Evolutionary conservation across 257 asterid species (phyloP).

Genomic region (Solanum pimpinellifolium): DNA sequence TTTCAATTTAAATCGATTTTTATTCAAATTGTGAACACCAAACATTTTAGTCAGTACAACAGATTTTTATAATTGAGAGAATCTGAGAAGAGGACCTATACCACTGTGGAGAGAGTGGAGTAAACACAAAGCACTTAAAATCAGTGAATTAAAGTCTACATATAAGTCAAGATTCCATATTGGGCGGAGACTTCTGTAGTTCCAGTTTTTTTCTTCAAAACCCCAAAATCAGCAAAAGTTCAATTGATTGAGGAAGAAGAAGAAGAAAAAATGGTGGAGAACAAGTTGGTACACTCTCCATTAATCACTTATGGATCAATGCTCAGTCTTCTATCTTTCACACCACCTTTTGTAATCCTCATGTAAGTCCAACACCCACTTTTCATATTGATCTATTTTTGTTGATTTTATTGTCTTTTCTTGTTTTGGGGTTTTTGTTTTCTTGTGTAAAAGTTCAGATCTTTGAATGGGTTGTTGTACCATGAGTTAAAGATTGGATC

Average conservation of each 20-base stretch:
- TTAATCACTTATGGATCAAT: constrained; percentile 65
- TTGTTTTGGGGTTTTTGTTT: background rate
- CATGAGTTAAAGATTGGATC: background rate
- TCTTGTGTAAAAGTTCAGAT: background rate
- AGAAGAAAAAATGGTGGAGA: constrained; percentile 36
- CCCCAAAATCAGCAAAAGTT: background rate
- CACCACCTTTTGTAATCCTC: constrained; percentile 93
- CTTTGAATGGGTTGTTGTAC: background rate
- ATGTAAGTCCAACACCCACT: constrained; percentile 34
- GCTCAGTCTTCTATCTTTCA: constrained; percentile 63
- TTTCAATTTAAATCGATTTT: no score
- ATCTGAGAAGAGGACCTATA: background rate
- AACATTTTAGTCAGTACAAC: background rate
- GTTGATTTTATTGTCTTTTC: background rate
- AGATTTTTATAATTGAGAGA: background rate
- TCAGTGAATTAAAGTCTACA: background rate
- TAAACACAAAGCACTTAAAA: background rate
- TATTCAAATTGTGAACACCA: fast-evolving
- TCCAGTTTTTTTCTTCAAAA: background rate
- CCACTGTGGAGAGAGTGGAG: background rate
- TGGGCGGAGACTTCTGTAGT: background rate
- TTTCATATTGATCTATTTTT: background rate
- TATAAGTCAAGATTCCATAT: background rate
- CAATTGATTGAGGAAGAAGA: background rate
- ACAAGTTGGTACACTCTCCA: constrained; percentile 63